A percentile compares a stretch with the other conserved stretches of the same genome.
phyloP scores from a whole-genome alignment of 2,329 filamentous ascomycete genomes.

The Cordyceps farinosa region DNA sequence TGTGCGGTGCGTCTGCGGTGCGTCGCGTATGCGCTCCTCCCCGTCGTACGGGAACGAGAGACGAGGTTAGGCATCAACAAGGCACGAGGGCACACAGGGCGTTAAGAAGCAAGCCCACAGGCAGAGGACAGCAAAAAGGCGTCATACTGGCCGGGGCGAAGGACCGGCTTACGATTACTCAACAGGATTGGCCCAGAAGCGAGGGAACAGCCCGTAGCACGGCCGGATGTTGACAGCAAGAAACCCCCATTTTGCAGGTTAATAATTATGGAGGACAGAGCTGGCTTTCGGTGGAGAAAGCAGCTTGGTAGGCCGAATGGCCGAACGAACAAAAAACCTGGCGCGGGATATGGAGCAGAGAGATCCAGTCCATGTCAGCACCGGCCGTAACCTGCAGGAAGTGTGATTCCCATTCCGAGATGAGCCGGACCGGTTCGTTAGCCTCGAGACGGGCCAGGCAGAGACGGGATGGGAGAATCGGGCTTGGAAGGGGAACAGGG shows the following conservation, averaged over 20 bases:
- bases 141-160: not conserved
- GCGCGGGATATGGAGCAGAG: not conserved
- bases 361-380: conserved; percentile 1
- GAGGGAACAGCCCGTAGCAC: not conserved
- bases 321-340: not conserved
- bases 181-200: conserved; percentile 9
- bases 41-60: conserved; percentile 1
- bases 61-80: conserved; percentile 5
- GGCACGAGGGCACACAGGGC: conserved; percentile 2
- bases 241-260: not conserved
- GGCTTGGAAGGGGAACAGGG: not conserved
- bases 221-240: not conserved
- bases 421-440: not conserved
- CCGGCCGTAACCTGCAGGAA: not conserved
- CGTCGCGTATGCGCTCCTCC: not conserved
- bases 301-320: not conserved
- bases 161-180: conserved; percentile 4
- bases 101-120: not conserved
- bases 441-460: not conserved
- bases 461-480: not conserved
- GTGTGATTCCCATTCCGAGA: not conserved
- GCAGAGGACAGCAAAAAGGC: not conserved
- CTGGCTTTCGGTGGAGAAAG: conserved; percentile 4
- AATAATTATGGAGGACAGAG: not conserved
- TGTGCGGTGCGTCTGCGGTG: not conserved